Percentiles rank a stretch among this genome's conserved stretches.
Conservation (phyloP, 108 stramenopile species). For the Skeletonema costatum region DNA sequence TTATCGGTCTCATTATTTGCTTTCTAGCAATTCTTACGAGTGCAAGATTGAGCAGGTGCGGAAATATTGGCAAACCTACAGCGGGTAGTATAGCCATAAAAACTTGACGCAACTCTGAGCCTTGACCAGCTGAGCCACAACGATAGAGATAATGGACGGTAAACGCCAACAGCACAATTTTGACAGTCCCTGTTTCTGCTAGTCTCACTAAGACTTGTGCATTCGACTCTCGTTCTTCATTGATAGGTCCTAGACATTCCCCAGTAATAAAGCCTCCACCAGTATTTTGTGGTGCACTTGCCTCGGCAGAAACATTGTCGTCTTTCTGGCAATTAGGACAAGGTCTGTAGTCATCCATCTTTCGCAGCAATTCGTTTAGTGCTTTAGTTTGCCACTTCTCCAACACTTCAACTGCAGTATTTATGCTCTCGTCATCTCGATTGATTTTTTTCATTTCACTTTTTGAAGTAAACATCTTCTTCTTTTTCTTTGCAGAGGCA, state of each 20-base stretch:
- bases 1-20: conserved; percentile 48
- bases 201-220: conserved; percentile 29
- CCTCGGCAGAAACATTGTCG: neutral
- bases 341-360: conserved; percentile 58
- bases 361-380: conserved; percentile 56
- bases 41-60: conserved; percentile 24
- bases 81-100: conserved; percentile 27
- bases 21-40: conserved; percentile 37
- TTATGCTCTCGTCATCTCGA: conserved; percentile 19
- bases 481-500: neutral
- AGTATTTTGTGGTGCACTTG: neutral
- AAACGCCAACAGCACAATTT: conserved; percentile 15
- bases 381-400: conserved; percentile 58
- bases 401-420: conserved; percentile 22
- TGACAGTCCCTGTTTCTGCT: conserved; percentile 14
- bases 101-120: conserved; percentile 20
- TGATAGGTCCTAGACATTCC: conserved; percentile 58
- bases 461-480: neutral
- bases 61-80: conserved; percentile 29
- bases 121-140: conserved; percentile 7
- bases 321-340: conserved; percentile 56
- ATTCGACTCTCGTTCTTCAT: conserved; percentile 50
- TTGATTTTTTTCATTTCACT: neutral
- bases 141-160: conserved; percentile 19
- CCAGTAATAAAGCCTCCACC: conserved; percentile 75